Base-by-base conservation (phyloP, 352 stramenopile genomes). In the Globisporangium paroecandrum region DNA sequence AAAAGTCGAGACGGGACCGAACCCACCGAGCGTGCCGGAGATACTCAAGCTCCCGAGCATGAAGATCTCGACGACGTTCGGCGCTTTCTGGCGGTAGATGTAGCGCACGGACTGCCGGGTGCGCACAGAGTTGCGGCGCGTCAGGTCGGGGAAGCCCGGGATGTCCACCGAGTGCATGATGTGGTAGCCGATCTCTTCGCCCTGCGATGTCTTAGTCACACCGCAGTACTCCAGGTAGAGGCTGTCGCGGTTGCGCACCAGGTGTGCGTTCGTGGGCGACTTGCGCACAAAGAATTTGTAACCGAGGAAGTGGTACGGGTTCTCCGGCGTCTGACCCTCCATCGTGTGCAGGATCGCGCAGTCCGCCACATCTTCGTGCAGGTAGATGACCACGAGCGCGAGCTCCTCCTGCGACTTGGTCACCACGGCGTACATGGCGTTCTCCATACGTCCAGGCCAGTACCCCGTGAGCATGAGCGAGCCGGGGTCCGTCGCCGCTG, bases 141-240 rank as follows among this genome's bases (percentile, higher is more conserved):
- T 69, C n/a, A 89, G 69, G 12, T 81, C 72, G 0, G 83, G 79
- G 59, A 91, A 89, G n/a, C 69, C 64, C 4, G 79, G 71, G 34
- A 89, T 67, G 53, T 88, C 79, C 13, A 91, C 77, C n/a, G 79
- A 89, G 58, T 91, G 81, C 74, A 88, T 83, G 62, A 91, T 69
- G 68, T 90, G 73, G 69, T 82, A 89, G n/a, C 83, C 83, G 13
- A 91, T 53, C 32, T 67, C 27, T n/a, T 91, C 79, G 7, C 79
- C 80, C 18, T 46, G 69, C n/a, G 63, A 69, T 3, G 66, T 81
- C 12, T 41, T 65, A 0, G 80, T 88, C 59, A 85, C 68, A 32
- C 83, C 83, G 41, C 69, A 77, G 54, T 74, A 83, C 69, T 89
- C 81, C 36, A 89, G 65, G 65, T 89, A 91, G 24, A 89, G 43